Base-by-base conservation (phyloP, 2,329 filamentous ascomycete genomes). In the Neopestalotiopsis sp. region DNA sequence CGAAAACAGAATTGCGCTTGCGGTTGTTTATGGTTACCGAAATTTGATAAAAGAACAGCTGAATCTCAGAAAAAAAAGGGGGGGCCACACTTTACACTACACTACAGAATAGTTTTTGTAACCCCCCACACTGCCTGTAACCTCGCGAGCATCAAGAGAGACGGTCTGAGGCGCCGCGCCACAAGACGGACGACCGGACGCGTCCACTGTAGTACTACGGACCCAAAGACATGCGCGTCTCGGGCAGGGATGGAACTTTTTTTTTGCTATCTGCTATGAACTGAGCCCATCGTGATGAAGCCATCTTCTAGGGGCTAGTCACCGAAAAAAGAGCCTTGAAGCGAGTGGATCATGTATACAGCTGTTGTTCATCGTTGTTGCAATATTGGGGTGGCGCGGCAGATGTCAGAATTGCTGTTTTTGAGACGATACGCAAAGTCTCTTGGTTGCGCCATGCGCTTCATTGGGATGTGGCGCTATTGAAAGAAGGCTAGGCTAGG, bases 81-180 rank as follows among this genome's bases (percentile, higher is more conserved):
- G 13, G n/a, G 24, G 24, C 24, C 24, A 24, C 24, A 24, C 24
- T 28, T 3, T 28, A 3, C 24, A 28, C 24, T 28, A 28, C 24
- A 28, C 24, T 28, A 28, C 24, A 28, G 24, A 28, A 28, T 28
- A 28, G 24, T 28, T 28, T 24, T 56, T 53, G 17, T 24, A 53
- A 28, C 1, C 56, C 61, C 61, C 61, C 61, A 64, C 61, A 53
- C 13, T 53, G 32, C 34, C 34, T 34, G 59, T 34, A 62, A 34
- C 59, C 34, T 56, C 32, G n/a, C 32, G 59, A 62, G 59, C 28
- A 40, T 62, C 30, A 32, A 38, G 32, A n/a, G 32, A 34, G 59
- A 40, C 59, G 32, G 32, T n/a, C 34, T 38, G 32, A 14, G 32
- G n/a, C 59, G 59, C 59, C 59, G 59, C 59, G 59, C 24, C 34